Percentiles rank a stretch among this genome's conserved stretches.
phyloP scores from a whole-genome alignment of 495 filamentous ascomycete genomes.

The Xylaria cubensis region DNA sequence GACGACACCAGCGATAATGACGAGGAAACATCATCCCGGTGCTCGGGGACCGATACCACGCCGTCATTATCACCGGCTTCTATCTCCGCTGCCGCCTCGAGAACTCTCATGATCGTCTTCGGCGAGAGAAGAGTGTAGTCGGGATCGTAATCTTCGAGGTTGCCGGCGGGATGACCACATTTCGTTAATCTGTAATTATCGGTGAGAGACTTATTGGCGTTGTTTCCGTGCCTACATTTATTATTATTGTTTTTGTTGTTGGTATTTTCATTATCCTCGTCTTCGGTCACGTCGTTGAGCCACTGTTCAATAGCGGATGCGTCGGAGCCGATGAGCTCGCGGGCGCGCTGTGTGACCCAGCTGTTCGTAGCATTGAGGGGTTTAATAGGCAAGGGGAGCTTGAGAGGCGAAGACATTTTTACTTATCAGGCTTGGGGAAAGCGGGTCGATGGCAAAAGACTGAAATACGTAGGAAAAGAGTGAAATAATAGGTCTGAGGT shows the following conservation, averaged over 20 bases:
- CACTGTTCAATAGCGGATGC: not conserved
- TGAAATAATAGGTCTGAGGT: not conserved
- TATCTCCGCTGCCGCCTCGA: not conserved
- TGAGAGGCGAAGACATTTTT: not conserved
- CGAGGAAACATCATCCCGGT: not conserved
- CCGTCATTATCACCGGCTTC: not conserved
- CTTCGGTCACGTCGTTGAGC: not conserved
- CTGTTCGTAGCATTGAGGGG: not conserved
- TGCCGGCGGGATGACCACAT: not conserved
- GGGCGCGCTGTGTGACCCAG: slow-evolving; percentile 2
- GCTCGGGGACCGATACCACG: not conserved
- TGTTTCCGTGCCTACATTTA: not conserved
- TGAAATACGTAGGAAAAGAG: not conserved
- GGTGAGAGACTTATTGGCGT: not conserved
- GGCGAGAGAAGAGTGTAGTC: not conserved
- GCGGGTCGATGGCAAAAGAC: not conserved
- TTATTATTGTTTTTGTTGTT: too few relatives aligned
- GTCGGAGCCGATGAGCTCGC: not conserved
- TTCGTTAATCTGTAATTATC: not conserved
- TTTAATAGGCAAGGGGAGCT: not conserved
- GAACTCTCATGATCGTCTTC: not conserved
- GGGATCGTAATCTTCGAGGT: not conserved
- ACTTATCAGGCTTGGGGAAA: not conserved
- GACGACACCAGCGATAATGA: not conserved
- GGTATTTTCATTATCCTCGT: too few relatives aligned